These are phyloP conservation scores for Beta vulgaris DNA, from an alignment of 148 eudicot genomes.

Conservation along the genomic window DNA sequence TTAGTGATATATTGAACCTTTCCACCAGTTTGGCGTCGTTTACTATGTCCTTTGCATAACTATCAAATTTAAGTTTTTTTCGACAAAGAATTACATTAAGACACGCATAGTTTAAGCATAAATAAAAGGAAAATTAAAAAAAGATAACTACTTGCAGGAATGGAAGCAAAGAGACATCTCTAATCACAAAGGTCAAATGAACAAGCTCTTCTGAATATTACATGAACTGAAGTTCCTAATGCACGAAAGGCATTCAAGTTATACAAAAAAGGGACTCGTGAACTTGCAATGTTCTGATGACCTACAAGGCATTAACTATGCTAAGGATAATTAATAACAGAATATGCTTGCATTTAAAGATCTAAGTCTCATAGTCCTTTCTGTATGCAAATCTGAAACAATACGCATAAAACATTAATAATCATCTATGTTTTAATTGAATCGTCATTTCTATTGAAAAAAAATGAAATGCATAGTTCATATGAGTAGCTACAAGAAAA, in stretches of 20 bases:
- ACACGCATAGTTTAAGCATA: not conserved
- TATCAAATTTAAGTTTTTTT: conserved; percentile 5
- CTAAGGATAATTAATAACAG: not conserved
- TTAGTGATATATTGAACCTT: conserved; percentile 54
- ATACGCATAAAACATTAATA: too few relatives aligned
- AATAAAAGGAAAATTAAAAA: too few relatives aligned
- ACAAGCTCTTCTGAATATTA: not conserved
- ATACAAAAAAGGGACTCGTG: not conserved
- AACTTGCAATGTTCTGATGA: not conserved
- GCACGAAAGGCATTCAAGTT: not conserved
- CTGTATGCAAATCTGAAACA: too few relatives aligned
- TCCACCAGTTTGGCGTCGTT: conserved; percentile 40
- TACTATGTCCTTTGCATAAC: conserved; percentile 29
- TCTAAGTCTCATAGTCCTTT: not conserved
- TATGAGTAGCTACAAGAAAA: not conserved
- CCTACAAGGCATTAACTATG: not conserved
- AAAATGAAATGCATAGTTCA: too few relatives aligned
- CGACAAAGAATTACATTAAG: not conserved
- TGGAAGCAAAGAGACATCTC: not conserved
- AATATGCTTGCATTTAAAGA: too few relatives aligned
- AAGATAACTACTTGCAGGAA: not conserved
- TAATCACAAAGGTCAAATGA: not conserved
- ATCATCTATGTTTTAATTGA: too few relatives aligned
- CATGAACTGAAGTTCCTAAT: too few relatives aligned
- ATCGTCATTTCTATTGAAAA: too few relatives aligned